phyloP scores from a whole-genome alignment of 164 flowering plant genomes.

The Magnolia changhungtana region DNA sequence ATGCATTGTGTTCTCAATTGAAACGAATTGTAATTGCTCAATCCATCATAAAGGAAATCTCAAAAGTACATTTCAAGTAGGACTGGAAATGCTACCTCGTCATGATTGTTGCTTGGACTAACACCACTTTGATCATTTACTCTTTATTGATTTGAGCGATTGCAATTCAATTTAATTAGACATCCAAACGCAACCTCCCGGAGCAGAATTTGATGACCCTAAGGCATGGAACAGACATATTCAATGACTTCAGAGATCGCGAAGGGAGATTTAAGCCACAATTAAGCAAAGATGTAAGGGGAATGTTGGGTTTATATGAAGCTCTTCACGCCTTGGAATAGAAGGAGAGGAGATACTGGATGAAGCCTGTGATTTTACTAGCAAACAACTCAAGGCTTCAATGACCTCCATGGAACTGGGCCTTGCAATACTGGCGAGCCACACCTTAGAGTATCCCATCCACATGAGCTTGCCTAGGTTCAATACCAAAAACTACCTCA shows the following conservation, averaged over 20 bases:
- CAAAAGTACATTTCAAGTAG: too few relatives aligned
- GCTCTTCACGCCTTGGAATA: constrained; percentile 30
- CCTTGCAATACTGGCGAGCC: constrained; percentile 16
- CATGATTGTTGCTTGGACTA: too few relatives aligned
- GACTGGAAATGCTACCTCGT: too few relatives aligned
- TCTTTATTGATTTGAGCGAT: too few relatives aligned
- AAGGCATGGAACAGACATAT: constrained; percentile 21
- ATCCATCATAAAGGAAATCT: too few relatives aligned
- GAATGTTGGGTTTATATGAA: constrained; percentile 33
- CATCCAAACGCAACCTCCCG: too few relatives aligned
- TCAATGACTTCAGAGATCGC: constrained; percentile 25
- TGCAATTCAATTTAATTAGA: too few relatives aligned
- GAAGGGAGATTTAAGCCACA: constrained; percentile 21
- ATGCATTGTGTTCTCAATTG: too few relatives aligned
- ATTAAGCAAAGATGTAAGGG: constrained; percentile 19
- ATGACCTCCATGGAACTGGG: background rate
- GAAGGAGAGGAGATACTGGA: constrained; percentile 51
- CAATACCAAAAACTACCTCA: constrained; percentile 20
- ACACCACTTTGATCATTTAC: too few relatives aligned
- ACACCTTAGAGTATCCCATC: constrained; percentile 32
- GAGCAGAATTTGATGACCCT: background rate
- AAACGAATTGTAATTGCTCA: too few relatives aligned
- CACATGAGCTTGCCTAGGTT: constrained; percentile 44
- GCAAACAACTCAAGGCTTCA: constrained; percentile 22
- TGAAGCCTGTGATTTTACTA: constrained; percentile 35